Evolutionary conservation across 768 basidiomycete species (phyloP), one percentile per base, ranked within the genome.

Genomic region (Leccinum pellstonianum): DNA sequence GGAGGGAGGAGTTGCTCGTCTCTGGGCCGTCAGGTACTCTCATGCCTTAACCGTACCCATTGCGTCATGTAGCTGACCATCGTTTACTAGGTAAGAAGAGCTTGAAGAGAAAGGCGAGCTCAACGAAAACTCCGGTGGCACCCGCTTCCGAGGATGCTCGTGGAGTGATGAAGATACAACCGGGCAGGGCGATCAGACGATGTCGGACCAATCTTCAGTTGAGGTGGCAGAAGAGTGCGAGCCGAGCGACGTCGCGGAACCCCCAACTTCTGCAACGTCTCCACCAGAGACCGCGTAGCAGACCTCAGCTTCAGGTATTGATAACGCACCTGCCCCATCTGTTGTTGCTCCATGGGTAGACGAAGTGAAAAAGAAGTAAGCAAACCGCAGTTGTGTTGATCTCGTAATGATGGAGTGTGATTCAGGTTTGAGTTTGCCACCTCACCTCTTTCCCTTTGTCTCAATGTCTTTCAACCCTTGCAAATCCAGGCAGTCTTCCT

Each of bases 1-100:
- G 57, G 87, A 90, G 59, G 77, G 25, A 27, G 25, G 6, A 78
- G 47, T 75, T 89, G 56, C 61, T 80, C 31, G 80, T 81, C n/a
- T 72, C 78, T 19, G 86, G 87, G 0, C 86, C 86, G 50, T 86
- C 86, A 53, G 79, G 86, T 87, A 76, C 60, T 71, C 31, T 50
- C 25, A 17, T 31, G 4, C 8, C n/a, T 3, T n/a, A 6, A 37
- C 27, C 4, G n/a, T n/a, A 37, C 54, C n/a, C 19, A 17, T 55
- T 49, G 3, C 17, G 29, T 23, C 2, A 31, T 19, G 37, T 49
- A 1, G 35, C 48, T 71, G 55, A 67, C 47, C 14, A 15, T 11
- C 21, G 5, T 38, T 31, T 2, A 8, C n/a, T 21, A 75, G 72
- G 62, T 25, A 62, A 49, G 54, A 73, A 60, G n/a, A 21, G 41